Evolutionary conservation across 2,329 filamentous ascomycete species (phyloP).

Genomic region (Trichoderma breve): DNA sequence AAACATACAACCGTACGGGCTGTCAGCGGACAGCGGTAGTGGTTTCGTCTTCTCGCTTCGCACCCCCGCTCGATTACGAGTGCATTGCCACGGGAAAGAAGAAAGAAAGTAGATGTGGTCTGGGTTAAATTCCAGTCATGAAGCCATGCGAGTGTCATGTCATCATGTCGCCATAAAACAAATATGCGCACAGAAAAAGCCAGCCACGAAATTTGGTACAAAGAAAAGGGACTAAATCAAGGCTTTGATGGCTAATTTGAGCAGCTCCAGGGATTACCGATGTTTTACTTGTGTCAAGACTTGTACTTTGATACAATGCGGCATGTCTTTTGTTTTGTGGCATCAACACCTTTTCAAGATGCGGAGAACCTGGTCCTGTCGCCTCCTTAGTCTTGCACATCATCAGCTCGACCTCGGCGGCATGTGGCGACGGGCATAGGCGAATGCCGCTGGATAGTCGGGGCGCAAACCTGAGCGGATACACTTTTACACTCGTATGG

Average conservation of each 20-base stretch:
- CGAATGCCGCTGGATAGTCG: not conserved
- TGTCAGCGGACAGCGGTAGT: not conserved
- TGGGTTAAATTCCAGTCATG: not conserved
- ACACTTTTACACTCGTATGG: not conserved
- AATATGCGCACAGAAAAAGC: not conserved
- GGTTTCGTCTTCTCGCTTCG: not conserved
- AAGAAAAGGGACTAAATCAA: not conserved
- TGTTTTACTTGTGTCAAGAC: not conserved
- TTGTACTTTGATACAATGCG: not conserved
- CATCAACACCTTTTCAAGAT: not conserved
- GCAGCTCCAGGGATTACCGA: not conserved
- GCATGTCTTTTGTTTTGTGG: not conserved
- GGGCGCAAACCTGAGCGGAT: not conserved
- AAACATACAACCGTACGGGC: not conserved
- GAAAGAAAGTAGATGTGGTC: not conserved
- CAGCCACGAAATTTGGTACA: not conserved
- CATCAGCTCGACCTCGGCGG: not conserved
- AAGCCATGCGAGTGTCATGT: not conserved
- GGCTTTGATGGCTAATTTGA: not conserved
- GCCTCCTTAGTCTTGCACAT: not conserved
- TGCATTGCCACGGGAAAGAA: not conserved
- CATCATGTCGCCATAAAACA: not conserved
- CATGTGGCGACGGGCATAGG: not conserved
- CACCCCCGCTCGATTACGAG: not conserved
- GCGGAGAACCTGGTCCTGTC: constrained; percentile 7